Base-by-base conservation (phyloP, 2,329 filamentous ascomycete species). In the Cercospora sp. region DNA sequence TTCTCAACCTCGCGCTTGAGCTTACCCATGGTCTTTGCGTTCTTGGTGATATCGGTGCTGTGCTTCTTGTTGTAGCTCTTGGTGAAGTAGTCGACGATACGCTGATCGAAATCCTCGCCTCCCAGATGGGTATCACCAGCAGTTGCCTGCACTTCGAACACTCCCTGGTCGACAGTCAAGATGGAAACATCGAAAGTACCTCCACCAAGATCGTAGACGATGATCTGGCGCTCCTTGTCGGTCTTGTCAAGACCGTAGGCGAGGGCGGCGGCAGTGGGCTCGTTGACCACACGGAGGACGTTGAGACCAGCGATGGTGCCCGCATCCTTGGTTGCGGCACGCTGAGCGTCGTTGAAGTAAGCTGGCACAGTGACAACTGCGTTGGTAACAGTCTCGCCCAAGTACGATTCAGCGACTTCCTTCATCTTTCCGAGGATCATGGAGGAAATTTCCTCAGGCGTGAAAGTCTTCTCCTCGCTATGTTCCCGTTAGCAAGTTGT, bases 51-150 rank as follows among this genome's bases (percentile, higher is more conserved):
- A 77, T 99, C 93, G 75, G 96, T 93, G 76, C 83, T 85, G 87
- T 97, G 88, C 88, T 97, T 95, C 91, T 97, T 97, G 90, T 98
- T 98, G 90, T 97, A 98, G 77, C 88, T 86, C 91, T 98, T 97
- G 86, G 91, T 90, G 80, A 98, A 93, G 89, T 94, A 88, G 87
- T 91, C 93, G 86, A 98, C 97, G 82, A 98, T 88, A 81, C 94
- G 91, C 88, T 98, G 93, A 82, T 98, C 94, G 82, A 98, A 98
- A 86, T 98, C 94, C 84, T 98, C 94, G 85, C 94, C 94, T 88
- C 94, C 94, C 76, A 98, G 89, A 83, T 98, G 94, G 73, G 94
- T 98, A 81, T 98, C 94, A 89, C 94, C 94, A 82, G 97, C 97
- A 85, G 94, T 98, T 26, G 94, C 97, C 88, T 97, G 97, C 81